A percentile compares a stretch with the other conserved stretches of the same genome.
Evolutionary conservation across 306 rosid genomes (phyloP).

Genomic region (Sechiopsis laciniata): DNA sequence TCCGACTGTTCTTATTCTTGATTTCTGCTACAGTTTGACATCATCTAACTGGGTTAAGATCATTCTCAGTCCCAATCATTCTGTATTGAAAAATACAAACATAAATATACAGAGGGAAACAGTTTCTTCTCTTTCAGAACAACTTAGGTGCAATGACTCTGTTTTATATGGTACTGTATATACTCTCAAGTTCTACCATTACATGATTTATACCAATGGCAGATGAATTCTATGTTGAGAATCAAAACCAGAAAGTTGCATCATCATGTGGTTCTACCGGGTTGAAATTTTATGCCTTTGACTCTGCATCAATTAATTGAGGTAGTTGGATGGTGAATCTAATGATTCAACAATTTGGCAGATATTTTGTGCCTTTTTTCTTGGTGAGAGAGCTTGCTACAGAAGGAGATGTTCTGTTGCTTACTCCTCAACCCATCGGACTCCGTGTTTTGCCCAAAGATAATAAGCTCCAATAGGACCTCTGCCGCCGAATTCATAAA

Average conservation of each 20-base stretch:
- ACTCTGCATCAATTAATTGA: not conserved
- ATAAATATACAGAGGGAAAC: not conserved
- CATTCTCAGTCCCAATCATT: slow-evolving; percentile 2
- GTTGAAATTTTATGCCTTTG: not conserved
- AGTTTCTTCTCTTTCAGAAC: not conserved
- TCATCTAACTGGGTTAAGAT: not conserved
- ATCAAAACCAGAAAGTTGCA: not conserved
- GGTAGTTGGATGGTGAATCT: not conserved
- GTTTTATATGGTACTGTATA: not conserved
- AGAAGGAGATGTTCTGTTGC: slow-evolving; percentile 1
- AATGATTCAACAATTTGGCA: slow-evolving; percentile 6
- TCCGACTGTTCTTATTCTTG: not conserved
- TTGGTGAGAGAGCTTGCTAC: not conserved
- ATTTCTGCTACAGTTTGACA: not conserved
- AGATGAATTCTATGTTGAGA: slow-evolving; percentile 10
- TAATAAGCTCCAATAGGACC: slow-evolving; percentile 86
- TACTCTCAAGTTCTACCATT: not conserved
- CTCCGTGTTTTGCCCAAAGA: slow-evolving; percentile 82
- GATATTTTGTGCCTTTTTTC: not conserved
- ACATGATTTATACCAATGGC: not conserved
- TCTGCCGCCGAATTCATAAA: slow-evolving; percentile 74
- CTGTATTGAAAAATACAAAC: not conserved
- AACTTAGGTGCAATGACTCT: not conserved
- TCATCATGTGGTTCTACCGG: slow-evolving; percentile 13
- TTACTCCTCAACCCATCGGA: slow-evolving; percentile 68